Base-by-base conservation (phyloP, 1,139 yeast genomes). In the Pichia sp. region DNA sequence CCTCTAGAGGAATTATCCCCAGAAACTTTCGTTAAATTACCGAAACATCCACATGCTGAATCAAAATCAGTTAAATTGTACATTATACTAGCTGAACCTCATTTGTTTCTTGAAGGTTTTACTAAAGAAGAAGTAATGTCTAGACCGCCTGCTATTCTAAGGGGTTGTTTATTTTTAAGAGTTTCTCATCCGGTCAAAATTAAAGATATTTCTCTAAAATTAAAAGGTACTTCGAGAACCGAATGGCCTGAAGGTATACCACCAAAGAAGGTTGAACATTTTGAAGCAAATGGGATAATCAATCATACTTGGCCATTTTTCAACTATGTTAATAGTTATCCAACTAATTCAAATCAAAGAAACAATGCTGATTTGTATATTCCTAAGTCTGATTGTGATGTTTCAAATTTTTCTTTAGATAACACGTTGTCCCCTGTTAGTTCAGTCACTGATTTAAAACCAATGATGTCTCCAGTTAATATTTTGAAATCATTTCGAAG, bases 171-270 rank as follows among this genome's bases (percentile, higher is more conserved):
- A 31, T 80, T 84, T 46, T 61, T 93, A 10, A 74, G 91, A 45
- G 78, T 90, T 7, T 65, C 83, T 48, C 91, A 90, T 63, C 85
- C 95, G 0, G 75, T 85, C 41, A 89, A 84, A 67, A 73, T 93
- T 58, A 89, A 87, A 67, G 68, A 80, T 39, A 80, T 93, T n/a
- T 67, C 73, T 3, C 71, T 93, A 50, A 71, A 76, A 2, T 84
- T 93, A 64, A 77, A 79, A 56, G 99, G 98, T 1, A 67, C 70
- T 1, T 80, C 88, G 45, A 74, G 87, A 57, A 93, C 99, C 0
- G 97, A 93, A 58, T 93, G 99, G 98, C 99, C 98, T 3, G 99
- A 95, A 63, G 99, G 97, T 1, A 90, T 91, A 30, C 99, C 99
- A 0, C 97, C 98, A 0, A 88, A 87, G 64, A 81, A 82, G 62